Conservation (phyloP, 1,284 basidiomycete genomes). For the Sutorius eximius region DNA sequence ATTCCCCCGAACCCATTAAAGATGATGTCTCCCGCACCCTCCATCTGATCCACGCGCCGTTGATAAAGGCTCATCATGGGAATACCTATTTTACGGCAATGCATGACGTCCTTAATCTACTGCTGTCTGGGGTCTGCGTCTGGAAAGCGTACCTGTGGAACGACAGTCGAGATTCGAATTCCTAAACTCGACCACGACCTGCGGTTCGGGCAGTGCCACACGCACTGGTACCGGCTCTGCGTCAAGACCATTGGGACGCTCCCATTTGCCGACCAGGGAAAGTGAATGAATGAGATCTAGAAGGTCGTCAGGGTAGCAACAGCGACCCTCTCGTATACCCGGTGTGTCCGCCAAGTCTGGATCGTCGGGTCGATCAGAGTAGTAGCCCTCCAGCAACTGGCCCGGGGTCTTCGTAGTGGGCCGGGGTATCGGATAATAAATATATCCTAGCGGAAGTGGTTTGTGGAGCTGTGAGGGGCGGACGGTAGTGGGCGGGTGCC, state of each 20-base stretch:
- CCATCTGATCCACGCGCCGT: fast-evolving
- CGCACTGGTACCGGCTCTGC: slow-evolving; percentile 1
- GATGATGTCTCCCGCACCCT: slow-evolving; percentile 4
- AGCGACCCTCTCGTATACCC: neutral
- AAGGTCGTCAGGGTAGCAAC: neutral
- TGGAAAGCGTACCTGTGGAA: slow-evolving; percentile 2
- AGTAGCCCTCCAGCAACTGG: neutral
- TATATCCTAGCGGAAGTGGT: neutral
- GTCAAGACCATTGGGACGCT: neutral
- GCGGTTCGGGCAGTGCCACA: no score
- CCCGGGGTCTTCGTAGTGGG: neutral
- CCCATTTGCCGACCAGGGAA: neutral
- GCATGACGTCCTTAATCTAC: neutral
- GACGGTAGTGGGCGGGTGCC: slow-evolving; percentile 5
- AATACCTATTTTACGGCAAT: neutral
- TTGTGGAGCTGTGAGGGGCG: slow-evolving; percentile 5
- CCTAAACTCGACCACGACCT: slow-evolving; percentile 4
- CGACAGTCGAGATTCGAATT: neutral
- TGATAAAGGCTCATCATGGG: neutral
- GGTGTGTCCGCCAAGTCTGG: neutral
- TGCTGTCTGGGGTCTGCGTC: neutral
- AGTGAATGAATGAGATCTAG: neutral
- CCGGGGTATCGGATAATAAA: neutral
- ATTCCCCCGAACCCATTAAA: neutral
- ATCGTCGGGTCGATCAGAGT: neutral